Base-by-base conservation (phyloP, 1,284 basidiomycete species). In the Puccinia horiana region DNA sequence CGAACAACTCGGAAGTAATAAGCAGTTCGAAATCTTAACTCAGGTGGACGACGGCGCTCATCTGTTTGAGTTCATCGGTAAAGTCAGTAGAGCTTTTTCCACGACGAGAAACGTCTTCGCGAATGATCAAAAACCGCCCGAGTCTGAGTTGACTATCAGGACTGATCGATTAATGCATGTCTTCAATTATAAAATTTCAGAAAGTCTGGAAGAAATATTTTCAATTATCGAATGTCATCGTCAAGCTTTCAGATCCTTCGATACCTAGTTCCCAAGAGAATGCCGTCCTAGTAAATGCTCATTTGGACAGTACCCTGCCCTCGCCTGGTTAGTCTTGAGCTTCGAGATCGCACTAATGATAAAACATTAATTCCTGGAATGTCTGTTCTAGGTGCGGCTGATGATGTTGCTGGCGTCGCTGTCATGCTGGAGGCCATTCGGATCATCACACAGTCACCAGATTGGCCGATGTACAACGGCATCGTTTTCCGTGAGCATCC, bases 191-290 rank as follows among this genome's bases (percentile, higher is more conserved):
- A 6, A 29, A 40, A 29, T 44, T 73, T 83, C 90, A 92, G 85
- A 90, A 93, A 56, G 89, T 98, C 4, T 95, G 96, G 88, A 98
- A 98, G 88, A 93, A 92, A 47, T 99, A 98, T 85, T 91, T 92
- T 29, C 90, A 93, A 84, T 90, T 99, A 76, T 91, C 91, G 47
- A 99, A 99, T 87, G 91, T 98, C 85, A 89, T 99, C 81, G 90
- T 98, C 6, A 93, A 94, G 70, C 89, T 99, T 61, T 95, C 94
- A 8, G 91, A 95, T 85, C 93, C 93, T 9, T 92, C 93, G 4
- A 87, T 89, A 2, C 89, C 89, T 67, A 90, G 91, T 0, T 84
- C 84, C 12, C 94, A 94, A 85, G 90, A 91, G 74, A 91, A 96
- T 83, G 92, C 95, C 0, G 90, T 98, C 0, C 90, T 99, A 49